Evolutionary conservation across 2,329 filamentous ascomycete species (phyloP), one percentile per base, ranked within the genome.

Genomic region (Microcyclospora tardicrescens): DNA sequence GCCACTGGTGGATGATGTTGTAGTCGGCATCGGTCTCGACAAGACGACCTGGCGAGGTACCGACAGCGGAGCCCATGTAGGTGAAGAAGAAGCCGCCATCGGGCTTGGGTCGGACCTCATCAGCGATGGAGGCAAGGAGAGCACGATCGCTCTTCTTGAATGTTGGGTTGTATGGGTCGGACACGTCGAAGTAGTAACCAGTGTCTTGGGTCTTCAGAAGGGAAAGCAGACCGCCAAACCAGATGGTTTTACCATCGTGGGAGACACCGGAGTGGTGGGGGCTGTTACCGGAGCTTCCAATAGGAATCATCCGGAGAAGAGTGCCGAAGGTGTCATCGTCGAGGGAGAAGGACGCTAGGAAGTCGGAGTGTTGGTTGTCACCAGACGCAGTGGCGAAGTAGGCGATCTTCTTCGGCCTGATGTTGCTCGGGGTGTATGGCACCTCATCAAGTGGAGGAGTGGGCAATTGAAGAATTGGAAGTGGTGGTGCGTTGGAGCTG

Each of bases 331-430:
- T 77, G 39, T 75, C 72, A 61, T 77, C 73, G 45, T 77, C 73
- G 4, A 77, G 65, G 52, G 67, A 72, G 54, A 71, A 68, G 1
- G 73, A 73, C 1, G 70, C 70, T 33, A 77, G 55, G 55, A 77
- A 77, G 46, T 77, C 66, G 48, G 40, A 69, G 56, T 77, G 73
- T 34, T 66, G 50, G 49, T 77, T 77, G 49, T 77, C 73, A 28
- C 71, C 74, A 28, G 74, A 63, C 13, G 67, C 73, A 37, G 72
- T 75, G 72, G 72, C 77, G 60, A 77, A 77, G 57, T 77, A 77
- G 0, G 73, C 75, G 52, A 78, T 73, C 62, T 78, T 78, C 68
- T 77, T 78, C 19, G 75, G 74, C 59, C 70, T 71, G 52, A 77
- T 67, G 43, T 71, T 60, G 51, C 68, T 71, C 2, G 64, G 59